These are phyloP conservation scores for Quercus lobata DNA, from an alignment of 331 rosid species.

Conservation along the genomic window DNA sequence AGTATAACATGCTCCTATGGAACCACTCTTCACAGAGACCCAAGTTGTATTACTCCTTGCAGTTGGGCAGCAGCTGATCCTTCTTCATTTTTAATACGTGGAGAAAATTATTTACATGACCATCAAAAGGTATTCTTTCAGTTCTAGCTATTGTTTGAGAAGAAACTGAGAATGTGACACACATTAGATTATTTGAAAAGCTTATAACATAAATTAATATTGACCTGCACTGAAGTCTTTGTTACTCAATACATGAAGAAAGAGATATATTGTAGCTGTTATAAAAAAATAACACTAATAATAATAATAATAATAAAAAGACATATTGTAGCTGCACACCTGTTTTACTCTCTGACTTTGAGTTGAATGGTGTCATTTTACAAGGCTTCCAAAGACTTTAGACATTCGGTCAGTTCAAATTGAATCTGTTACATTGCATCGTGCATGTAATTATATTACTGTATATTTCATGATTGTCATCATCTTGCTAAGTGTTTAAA, in stretches of 20 bases:
- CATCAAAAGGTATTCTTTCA: conserved; percentile 51
- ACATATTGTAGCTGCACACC: neutral
- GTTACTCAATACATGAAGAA: neutral
- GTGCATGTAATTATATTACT: neutral
- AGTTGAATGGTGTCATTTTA: neutral
- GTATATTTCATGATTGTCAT: neutral
- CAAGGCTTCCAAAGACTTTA: neutral
- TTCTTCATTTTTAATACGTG: conserved; percentile 77
- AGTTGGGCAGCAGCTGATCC: conserved; percentile 76
- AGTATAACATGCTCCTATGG: conserved; percentile 46
- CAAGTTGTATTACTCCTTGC: conserved; percentile 54
- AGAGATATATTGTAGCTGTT: neutral
- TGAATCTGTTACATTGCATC: neutral
- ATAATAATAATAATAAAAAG: too few species aligned
- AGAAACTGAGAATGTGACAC: neutral
- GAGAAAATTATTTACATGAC: conserved; percentile 59
- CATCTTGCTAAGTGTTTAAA: neutral
- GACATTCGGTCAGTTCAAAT: neutral
- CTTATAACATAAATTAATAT: neutral
- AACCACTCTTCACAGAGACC: conserved; percentile 65
- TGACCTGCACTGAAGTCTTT: neutral
- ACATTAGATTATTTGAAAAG: neutral
- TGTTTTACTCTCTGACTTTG: neutral
- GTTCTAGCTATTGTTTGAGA: neutral
- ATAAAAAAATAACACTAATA: too few species aligned